phyloP scores from a whole-genome alignment of 139 green algal species.

The Chlorella sorokiniana region DNA sequence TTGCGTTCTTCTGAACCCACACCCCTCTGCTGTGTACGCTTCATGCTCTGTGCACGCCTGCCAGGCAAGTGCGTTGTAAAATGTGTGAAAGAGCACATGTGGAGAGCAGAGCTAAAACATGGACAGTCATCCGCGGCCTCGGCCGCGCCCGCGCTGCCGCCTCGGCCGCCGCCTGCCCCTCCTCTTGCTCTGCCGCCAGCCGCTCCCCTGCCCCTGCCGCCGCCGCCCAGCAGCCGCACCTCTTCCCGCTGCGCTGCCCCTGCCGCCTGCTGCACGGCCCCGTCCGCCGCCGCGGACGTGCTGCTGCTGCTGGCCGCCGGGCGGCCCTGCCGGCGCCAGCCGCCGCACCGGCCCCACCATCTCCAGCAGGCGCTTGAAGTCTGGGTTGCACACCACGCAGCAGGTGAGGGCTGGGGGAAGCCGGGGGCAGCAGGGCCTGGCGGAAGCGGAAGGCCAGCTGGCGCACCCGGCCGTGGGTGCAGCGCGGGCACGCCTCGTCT shows the following conservation, averaged over 20 bases:
- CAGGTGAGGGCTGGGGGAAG: conserved; percentile 10
- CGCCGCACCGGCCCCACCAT: conserved; percentile 23
- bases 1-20: no score
- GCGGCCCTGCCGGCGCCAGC: neutral
- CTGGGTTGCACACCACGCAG: conserved; percentile 37
- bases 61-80: neutral
- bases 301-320: conserved; percentile 1
- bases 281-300: neutral
- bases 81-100: neutral
- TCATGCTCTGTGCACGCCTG: no score
- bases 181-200: neutral
- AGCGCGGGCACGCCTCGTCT: conserved; percentile 22
- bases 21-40: no score
- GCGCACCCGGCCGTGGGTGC: conserved; percentile 7
- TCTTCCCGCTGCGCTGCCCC: neutral
- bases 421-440: conserved; percentile 30
- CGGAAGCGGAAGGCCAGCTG: conserved; percentile 37
- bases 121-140: neutral
- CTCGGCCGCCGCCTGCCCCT: neutral
- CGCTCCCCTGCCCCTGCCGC: neutral
- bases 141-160: neutral
- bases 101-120: neutral
- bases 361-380: conserved; percentile 37
- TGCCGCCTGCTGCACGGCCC: neutral
- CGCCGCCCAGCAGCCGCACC: neutral